phyloP scores from a whole-genome alignment of 768 basidiomycete genomes.

The Panus rudis region DNA sequence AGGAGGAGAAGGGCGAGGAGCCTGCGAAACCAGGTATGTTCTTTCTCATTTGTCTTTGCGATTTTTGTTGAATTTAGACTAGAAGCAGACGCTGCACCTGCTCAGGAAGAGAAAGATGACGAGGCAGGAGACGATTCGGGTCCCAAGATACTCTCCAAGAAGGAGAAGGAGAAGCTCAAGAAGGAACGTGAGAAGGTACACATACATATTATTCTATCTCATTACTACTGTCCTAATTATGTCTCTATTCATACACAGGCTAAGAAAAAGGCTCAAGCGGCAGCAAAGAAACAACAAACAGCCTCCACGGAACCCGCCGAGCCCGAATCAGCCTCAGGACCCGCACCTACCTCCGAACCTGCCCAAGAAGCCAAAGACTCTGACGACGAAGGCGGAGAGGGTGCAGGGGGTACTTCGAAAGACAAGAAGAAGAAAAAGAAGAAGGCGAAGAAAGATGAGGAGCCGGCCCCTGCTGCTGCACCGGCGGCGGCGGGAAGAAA shows the following conservation, averaged over 20 bases:
- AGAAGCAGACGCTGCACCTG: conserved; percentile 1
- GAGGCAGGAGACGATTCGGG: conserved; percentile 49
- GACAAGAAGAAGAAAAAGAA: conserved; percentile 87
- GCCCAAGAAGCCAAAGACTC: conserved; percentile 24
- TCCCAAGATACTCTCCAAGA: conserved; percentile 75
- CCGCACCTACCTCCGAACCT: conserved; percentile 24
- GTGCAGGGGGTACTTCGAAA: conserved; percentile 42
- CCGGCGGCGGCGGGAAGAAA: conserved; percentile 44
- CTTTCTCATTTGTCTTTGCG: too few species aligned
- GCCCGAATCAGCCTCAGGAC: neutral
- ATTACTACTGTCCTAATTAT: neutral
- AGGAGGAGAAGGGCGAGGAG: conserved; percentile 34
- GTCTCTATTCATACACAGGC: conserved; percentile 41
- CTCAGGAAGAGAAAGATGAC: conserved; percentile 15
- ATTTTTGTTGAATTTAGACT: neutral
- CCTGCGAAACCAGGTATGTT: too few species aligned
- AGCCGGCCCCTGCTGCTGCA: conserved; percentile 47
- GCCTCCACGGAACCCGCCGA: neutral
- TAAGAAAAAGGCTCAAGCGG: conserved; percentile 91
- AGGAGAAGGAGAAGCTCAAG: conserved; percentile 95
- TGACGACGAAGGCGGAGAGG: conserved; percentile 59
- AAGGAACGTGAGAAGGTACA: conserved; percentile 92
- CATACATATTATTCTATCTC: neutral
- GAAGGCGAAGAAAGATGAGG: conserved; percentile 69
- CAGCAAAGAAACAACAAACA: conserved; percentile 59